Evolutionary conservation across 2,329 filamentous ascomycete genomes (phyloP).

Genomic region (Xylaria sp.): DNA sequence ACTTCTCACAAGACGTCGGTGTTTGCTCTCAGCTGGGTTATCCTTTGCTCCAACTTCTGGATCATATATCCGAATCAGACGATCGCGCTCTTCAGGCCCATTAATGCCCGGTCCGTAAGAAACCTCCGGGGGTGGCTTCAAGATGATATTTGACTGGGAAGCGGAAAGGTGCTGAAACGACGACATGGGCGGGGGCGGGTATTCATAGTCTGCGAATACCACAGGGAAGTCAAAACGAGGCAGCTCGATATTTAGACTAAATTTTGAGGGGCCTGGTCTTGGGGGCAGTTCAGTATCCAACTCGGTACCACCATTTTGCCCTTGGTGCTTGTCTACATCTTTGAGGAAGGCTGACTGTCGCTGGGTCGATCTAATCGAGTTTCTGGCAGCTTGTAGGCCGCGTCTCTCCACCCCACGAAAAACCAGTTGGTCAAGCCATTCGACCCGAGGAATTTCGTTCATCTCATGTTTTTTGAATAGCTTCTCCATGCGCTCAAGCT

Average conservation of each 20-base stretch:
- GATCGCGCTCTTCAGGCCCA: slow-evolving; percentile 61
- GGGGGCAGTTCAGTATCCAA: slow-evolving; percentile 52
- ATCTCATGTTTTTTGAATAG: slow-evolving; percentile 98
- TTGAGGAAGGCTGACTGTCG: slow-evolving; percentile 47
- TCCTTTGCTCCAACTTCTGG: slow-evolving; percentile 88
- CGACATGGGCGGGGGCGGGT: slow-evolving; percentile 82
- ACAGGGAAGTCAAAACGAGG: slow-evolving; percentile 95
- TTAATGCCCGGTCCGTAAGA: slow-evolving; percentile 90
- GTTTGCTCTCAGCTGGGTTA: slow-evolving; percentile 95
- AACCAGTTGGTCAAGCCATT: slow-evolving; percentile 95
- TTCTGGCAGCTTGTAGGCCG: slow-evolving; percentile 67
- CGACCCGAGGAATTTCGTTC: slow-evolving; percentile 89
- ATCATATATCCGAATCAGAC: slow-evolving; percentile 86
- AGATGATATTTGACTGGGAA: slow-evolving; percentile 70
- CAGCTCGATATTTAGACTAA: slow-evolving; percentile 87
- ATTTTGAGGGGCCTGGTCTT: slow-evolving; percentile 60
- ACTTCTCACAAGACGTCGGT: slow-evolving; percentile 87
- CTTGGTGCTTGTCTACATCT: slow-evolving; percentile 43
- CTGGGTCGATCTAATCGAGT: slow-evolving; percentile 64
- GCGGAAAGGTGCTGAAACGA: slow-evolving; percentile 68
- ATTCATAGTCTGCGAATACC: slow-evolving; percentile 93
- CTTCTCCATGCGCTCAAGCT: slow-evolving; percentile 86
- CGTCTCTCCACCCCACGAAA: slow-evolving; percentile 88
- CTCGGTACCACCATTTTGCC: slow-evolving; percentile 41
- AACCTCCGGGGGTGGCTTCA: slow-evolving; percentile 85